Base-by-base conservation (phyloP, 2,329 filamentous ascomycete genomes). In the Aspergillus pseudoviridinutans region DNA sequence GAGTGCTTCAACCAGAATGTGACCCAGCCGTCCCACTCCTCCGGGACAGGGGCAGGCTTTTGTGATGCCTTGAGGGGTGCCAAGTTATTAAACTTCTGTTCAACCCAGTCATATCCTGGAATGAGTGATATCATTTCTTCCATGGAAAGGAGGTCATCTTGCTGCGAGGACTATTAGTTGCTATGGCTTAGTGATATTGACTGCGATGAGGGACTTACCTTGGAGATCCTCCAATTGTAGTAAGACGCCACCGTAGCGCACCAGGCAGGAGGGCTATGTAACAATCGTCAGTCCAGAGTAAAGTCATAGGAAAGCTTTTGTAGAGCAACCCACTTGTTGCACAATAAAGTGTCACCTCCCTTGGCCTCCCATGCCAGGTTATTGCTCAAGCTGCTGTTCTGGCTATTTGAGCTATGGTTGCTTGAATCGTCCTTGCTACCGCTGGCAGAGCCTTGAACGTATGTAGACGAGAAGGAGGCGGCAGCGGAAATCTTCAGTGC, bases 291-390 rank as follows among this genome's bases (percentile, higher is more conserved):
- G 29, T 14, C 4, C 10, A 12, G 9, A 14, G 28, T 50, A 17
- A 55, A 29, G 22, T 41, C 8, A 41, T 10, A 20, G 17, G 8
- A 20, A 12, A 29, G 28, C 20, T 41, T 24, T 7, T 8, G 25
- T 10, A 38, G n/a, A 51, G 28, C 5, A 24, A 54, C 56, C 9
- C 28, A 59, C 58, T 58, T 49, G 32, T 58, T 58, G 54, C 57
- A 58, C 17, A 50, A 44, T 24, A 58, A 29, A 22, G 57, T 58
- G 50, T 58, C 57, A 6, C 57, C 57, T 6, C 57, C 57, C 17
- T 55, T 55, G 1, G 57, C 57, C 14, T 58, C 56, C 56, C 56
- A 58, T n/a, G 46, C 35, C 38, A 58, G 9, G 4, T 17, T 47
- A 8, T 50, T 55, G 22, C 22, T 58, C 27, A 50, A 29, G 14